phyloP scores from a whole-genome alignment of 768 basidiomycete genomes.

The Leccinum truebloodii region DNA sequence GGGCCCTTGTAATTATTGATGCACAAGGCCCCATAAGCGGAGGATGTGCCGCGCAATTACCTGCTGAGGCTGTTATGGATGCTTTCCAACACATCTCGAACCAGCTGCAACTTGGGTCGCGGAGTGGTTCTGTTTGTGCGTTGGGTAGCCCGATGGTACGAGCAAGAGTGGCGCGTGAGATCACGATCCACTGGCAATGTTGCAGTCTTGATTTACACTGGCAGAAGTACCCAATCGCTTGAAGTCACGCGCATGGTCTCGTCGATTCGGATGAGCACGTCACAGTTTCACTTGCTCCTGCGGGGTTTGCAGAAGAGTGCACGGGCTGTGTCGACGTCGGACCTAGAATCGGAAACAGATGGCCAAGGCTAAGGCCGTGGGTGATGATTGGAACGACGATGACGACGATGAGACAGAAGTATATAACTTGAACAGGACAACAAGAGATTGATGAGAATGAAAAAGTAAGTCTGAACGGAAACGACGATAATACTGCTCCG shows the following conservation, averaged over 20 bases:
- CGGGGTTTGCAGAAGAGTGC: no score
- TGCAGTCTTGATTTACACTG: not conserved
- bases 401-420: not conserved
- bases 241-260: not conserved
- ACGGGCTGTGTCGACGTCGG: no score
- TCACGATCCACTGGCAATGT: slow-evolving; percentile 14
- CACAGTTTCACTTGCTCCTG: no score
- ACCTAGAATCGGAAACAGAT: not conserved
- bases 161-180: slow-evolving; percentile 18
- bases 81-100: slow-evolving; percentile 51
- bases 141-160: slow-evolving; percentile 8
- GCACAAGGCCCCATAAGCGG: slow-evolving; percentile 40
- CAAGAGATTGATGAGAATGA: not conserved
- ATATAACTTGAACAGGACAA: not conserved
- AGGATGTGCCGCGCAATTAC: slow-evolving; percentile 49
- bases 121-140: no score
- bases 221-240: not conserved
- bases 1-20: slow-evolving; percentile 52
- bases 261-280: not conserved
- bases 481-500: not conserved
- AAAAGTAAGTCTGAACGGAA: not conserved
- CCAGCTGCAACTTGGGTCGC: not conserved
- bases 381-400: slow-evolving; percentile 52
- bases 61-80: slow-evolving; percentile 66
- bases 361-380: slow-evolving; percentile 19